These are phyloP conservation scores for Salix dunnii DNA, from an alignment of 345 rosid species.

Conservation along the genomic window DNA sequence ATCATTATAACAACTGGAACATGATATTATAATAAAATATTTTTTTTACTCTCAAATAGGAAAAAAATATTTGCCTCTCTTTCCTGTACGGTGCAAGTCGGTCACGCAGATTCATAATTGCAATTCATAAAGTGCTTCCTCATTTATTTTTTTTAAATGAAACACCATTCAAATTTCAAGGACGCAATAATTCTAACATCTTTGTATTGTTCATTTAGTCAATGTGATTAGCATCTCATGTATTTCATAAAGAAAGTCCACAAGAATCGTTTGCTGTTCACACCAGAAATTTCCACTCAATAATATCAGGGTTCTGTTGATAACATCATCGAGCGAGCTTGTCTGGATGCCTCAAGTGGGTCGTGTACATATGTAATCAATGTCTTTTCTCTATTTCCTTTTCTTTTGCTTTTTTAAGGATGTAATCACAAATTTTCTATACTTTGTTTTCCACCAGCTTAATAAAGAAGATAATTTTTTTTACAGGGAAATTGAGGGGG, in stretches of 20 bases:
- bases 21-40: no score
- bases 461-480: no score
- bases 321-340: neutral
- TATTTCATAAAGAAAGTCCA: neutral
- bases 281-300: neutral
- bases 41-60: no score
- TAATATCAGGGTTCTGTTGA: slow-evolving; percentile 5
- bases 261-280: neutral
- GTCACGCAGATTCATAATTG: no score
- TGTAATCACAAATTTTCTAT: neutral
- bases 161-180: neutral
- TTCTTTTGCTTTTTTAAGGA: no score
- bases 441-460: no score
- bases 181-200: neutral
- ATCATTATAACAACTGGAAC: no score
- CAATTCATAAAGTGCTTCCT: no score
- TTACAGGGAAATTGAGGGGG: no score
- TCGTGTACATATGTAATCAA: neutral
- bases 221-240: neutral
- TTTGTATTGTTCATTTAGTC: neutral
- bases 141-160: neutral
- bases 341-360: neutral
- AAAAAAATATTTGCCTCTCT: no score
- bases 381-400: neutral
- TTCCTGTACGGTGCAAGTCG: no score